phyloP scores from a whole-genome alignment of 768 basidiomycete genomes.

The Porphyrellus cyaneotinctus region DNA sequence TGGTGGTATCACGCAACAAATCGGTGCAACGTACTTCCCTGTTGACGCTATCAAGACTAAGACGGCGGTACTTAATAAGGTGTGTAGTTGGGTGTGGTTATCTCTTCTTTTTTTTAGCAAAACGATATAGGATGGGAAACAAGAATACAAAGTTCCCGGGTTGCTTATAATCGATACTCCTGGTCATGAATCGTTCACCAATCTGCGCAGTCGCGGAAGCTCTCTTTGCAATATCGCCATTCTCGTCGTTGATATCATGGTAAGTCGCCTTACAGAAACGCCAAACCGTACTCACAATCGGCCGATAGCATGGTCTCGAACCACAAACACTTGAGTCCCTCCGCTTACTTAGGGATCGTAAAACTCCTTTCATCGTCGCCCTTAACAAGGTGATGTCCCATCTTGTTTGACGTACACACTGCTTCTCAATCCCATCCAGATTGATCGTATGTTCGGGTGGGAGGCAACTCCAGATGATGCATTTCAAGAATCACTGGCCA shows the following conservation, averaged over 20 bases:
- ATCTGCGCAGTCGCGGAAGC: slow-evolving; percentile 90
- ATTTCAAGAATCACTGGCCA: slow-evolving; percentile 85
- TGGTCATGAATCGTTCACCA: slow-evolving; percentile 99
- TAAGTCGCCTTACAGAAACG: slow-evolving; percentile 29
- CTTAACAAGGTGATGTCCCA: slow-evolving; percentile 73
- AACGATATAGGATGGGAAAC: slow-evolving; percentile 55
- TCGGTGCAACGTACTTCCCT: slow-evolving; percentile 99
- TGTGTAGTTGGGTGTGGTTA: slow-evolving; percentile 25
- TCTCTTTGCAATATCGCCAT: slow-evolving; percentile 99
- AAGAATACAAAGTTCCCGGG: slow-evolving; percentile 97
- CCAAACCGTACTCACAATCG: slow-evolving; percentile 3
- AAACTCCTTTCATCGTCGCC: slow-evolving; percentile 98
- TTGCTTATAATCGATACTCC: slow-evolving; percentile 96
- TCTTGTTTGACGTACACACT: slow-evolving; percentile 1
- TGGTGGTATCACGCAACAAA: slow-evolving; percentile 99
- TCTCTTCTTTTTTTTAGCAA: slow-evolving; percentile 8
- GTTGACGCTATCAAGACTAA: slow-evolving; percentile 90
- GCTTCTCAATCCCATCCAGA: slow-evolving; percentile 44
- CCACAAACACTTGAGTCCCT: slow-evolving; percentile 98
- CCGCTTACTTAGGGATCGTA: slow-evolving; percentile 82
- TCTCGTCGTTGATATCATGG: slow-evolving; percentile 98
- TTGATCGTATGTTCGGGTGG: slow-evolving; percentile 98
- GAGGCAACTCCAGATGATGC: slow-evolving; percentile 85
- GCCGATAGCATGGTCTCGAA: slow-evolving; percentile 86
- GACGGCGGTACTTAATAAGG: slow-evolving; percentile 90